Conservation (phyloP, 2,329 filamentous ascomycete species). For the Dichotomopilus funicola region DNA sequence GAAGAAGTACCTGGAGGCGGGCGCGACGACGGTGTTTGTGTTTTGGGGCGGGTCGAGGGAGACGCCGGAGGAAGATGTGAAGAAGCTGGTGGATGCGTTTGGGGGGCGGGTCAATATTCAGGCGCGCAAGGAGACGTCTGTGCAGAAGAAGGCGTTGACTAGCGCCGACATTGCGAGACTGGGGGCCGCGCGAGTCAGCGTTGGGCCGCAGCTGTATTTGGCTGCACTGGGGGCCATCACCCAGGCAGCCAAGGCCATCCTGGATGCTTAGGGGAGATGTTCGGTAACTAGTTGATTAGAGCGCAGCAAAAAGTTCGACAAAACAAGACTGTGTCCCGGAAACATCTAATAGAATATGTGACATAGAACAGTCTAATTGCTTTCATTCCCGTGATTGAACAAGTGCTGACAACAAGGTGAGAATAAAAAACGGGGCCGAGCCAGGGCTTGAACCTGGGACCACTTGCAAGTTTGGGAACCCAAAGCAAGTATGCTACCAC, state of each 20-base stretch:
- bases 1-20: conserved; percentile 42
- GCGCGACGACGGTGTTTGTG: conserved; percentile 46
- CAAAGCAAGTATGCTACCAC: conserved; percentile 18
- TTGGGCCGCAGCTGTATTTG: conserved; percentile 32
- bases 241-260: conserved; percentile 11
- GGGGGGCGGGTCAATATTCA: conserved; percentile 32
- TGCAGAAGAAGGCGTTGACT: conserved; percentile 24
- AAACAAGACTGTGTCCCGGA: too few relatives aligned
- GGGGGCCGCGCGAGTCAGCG: conserved; percentile 41
- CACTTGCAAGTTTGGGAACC: conserved; percentile 9
- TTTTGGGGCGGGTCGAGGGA: conserved; percentile 38
- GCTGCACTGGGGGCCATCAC: conserved; percentile 7
- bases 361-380: too few relatives aligned
- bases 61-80: conserved; percentile 33
- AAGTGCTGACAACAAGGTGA: neutral
- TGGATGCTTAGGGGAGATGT: neutral
- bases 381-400: neutral
- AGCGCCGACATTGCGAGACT: conserved; percentile 33
- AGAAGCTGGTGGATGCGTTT: conserved; percentile 34
- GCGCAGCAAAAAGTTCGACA: too few relatives aligned
- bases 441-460: conserved; percentile 18
- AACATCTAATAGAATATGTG: too few relatives aligned
- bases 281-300: neutral
- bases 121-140: conserved; percentile 25
- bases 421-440: conserved; percentile 6